Conservation (phyloP, 768 basidiomycete species). For the Chalciporus sphaerocephalus region DNA sequence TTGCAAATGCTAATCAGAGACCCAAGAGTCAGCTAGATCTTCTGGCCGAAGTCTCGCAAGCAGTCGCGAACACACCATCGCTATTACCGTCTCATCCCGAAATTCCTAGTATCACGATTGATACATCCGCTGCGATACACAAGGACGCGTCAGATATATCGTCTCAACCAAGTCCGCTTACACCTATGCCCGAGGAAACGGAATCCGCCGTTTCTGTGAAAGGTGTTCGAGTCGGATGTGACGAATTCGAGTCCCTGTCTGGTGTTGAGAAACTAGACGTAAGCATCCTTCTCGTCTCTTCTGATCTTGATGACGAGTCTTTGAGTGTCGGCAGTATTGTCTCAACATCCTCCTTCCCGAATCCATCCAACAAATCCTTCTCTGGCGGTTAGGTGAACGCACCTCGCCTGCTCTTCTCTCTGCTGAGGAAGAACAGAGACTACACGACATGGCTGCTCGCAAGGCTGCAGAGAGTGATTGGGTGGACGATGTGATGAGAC, state of each 20-base stretch:
- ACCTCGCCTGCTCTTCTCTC: slow-evolving; percentile 46
- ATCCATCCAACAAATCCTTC: slow-evolving; percentile 64
- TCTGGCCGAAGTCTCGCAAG: slow-evolving; percentile 27
- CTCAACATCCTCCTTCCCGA: slow-evolving; percentile 68
- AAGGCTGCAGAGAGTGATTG: slow-evolving; percentile 58
- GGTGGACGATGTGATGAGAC: slow-evolving; percentile 56
- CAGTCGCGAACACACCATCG: slow-evolving; percentile 28
- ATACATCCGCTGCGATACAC: not conserved
- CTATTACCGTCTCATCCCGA: slow-evolving; percentile 25
- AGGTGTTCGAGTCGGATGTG: slow-evolving; percentile 32
- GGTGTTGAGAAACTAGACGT: slow-evolving; percentile 51
- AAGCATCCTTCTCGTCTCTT: slow-evolving; percentile 14
- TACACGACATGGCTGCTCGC: slow-evolving; percentile 47
- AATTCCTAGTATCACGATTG: slow-evolving; percentile 16
- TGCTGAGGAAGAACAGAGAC: slow-evolving; percentile 47
- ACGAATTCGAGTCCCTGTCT: slow-evolving; percentile 42
- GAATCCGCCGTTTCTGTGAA: not conserved
- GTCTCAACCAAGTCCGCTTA: slow-evolving; percentile 21
- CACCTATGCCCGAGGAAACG: slow-evolving; percentile 12
- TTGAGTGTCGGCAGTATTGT: slow-evolving; percentile 51
- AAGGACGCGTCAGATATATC: slow-evolving; percentile 17
- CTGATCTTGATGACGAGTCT: slow-evolving; percentile 1
- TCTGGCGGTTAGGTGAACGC: slow-evolving; percentile 66
- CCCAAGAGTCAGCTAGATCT: slow-evolving; percentile 27
- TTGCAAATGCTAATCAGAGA: slow-evolving; percentile 10